Conservation (phyloP, 345 rosid species). For the Cardamine resedifolia region DNA sequence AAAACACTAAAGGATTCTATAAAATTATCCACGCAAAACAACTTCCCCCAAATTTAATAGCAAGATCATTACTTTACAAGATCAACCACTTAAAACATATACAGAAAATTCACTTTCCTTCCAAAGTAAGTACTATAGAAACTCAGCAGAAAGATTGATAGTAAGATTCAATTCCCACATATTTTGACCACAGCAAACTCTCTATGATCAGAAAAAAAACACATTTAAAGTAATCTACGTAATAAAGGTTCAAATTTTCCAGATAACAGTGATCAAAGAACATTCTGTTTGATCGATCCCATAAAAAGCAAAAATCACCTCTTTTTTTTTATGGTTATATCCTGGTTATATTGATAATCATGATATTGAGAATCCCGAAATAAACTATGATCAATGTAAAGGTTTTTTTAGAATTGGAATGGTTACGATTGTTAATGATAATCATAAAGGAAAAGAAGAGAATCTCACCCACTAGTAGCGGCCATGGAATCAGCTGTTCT, state of each 20-base stretch:
- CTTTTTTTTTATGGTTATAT: no score
- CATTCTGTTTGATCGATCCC: conserved; percentile 12
- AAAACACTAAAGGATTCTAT: background rate
- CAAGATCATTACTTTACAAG: conserved; percentile 6
- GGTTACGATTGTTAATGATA: conserved; percentile 2
- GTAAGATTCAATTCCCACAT: background rate
- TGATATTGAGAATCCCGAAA: background rate
- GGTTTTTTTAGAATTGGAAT: background rate
- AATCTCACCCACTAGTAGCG: conserved; percentile 52
- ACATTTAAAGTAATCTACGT: conserved; percentile 6
- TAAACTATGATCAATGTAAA: conserved; percentile 23
- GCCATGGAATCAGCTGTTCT: conserved; percentile 69
- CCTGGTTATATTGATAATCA: background rate
- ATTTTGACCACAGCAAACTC: conserved; percentile 9
- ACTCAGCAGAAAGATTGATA: background rate
- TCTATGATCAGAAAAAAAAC: conserved; percentile 13
- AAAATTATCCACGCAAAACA: background rate
- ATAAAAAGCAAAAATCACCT: background rate
- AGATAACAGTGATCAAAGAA: conserved; percentile 15
- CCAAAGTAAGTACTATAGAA: background rate
- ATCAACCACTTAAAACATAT: background rate
- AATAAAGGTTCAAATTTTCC: conserved; percentile 11
- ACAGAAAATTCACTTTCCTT: background rate
- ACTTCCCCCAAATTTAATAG: background rate
- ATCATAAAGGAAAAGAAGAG: conserved; percentile 9